Evolutionary conservation across 495 filamentous ascomycete species (phyloP), one percentile per base, ranked within the genome.

Genomic region (Penicillium daleae): DNA sequence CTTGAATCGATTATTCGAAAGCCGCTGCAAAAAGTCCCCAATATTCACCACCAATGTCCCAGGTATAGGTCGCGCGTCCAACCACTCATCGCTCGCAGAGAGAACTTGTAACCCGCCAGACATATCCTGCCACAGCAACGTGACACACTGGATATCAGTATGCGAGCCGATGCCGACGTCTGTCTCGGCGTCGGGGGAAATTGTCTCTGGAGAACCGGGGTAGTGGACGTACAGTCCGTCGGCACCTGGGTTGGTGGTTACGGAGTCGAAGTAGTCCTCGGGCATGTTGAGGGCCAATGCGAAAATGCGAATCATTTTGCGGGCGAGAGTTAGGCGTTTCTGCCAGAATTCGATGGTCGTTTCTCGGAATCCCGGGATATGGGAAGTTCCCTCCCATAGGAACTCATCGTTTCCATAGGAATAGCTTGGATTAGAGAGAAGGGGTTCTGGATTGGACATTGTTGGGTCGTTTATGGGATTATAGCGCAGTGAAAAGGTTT

Each of bases 31-130:
- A 64, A 87, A 85, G 65, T 89, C 87, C 0, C 85, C 87, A 57
- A 90, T 84, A 70, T 90, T 90, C 35, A 90, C 85, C 4, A 89
- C 87, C 13, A 87, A 70, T 0, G 85, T 85, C 84, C 84, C 85
- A 44, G 80, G 66, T 22, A 87, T 74, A 0, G 86, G 86, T n/a
- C 73, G 52, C 8, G 76, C 85, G 65, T 81, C 80, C 17, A 88
- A 68, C 85, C 83, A 87, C 58, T 80, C 78, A 9, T 81, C 82
- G 21, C 77, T 70, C n/a, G 71, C 71, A 22, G 76, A 81, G 13
- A 83, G 63, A 0, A 86, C 78, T 68, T 87, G 84, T 58, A 89
- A 61, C 0, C 85, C 85, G 0, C 82, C 84, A 0, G 65, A 64
- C 61, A 32, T 33, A 17, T 86, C 81, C 61, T 88, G 85, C 68